Evolutionary conservation across 1,284 basidiomycete genomes (phyloP).

Genomic region (Mycosarcoma mackinlayi): DNA sequence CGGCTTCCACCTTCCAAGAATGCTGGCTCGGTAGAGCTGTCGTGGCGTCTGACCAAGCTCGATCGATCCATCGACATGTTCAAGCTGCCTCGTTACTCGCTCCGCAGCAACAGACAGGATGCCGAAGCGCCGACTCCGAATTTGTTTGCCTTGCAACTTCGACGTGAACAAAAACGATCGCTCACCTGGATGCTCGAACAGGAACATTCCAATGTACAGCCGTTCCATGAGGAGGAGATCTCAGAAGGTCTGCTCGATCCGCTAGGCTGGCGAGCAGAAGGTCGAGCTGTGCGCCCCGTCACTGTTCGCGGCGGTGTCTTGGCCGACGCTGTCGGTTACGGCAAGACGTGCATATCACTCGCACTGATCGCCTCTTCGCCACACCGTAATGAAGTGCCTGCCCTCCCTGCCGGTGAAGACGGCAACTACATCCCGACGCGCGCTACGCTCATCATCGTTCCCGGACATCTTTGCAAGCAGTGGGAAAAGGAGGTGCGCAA

Average conservation of each 20-base stretch:
- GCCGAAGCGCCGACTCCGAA: conserved; percentile 80
- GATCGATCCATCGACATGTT: conserved; percentile 73
- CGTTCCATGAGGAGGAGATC: conserved; percentile 92
- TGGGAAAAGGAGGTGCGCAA: conserved; percentile 88
- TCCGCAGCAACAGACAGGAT: conserved; percentile 83
- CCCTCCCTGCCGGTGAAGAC: conserved; percentile 74
- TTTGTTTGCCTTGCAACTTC: conserved; percentile 75
- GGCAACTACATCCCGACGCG: conserved; percentile 79
- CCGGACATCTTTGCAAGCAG: conserved; percentile 86
- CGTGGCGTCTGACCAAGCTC: conserved; percentile 84
- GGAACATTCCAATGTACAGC: conserved; percentile 72
- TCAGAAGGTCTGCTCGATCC: conserved; percentile 86
- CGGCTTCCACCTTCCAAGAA: conserved; percentile 75
- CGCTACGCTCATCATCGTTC: conserved; percentile 86
- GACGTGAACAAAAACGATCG: conserved; percentile 88
- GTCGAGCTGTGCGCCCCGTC: conserved; percentile 82
- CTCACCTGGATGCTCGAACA: conserved; percentile 91
- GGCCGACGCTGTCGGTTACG: conserved; percentile 95
- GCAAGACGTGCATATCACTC: conserved; percentile 93
- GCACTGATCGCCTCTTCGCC: conserved; percentile 72
- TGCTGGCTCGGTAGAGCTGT: conserved; percentile 69
- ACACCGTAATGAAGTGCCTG: conserved; percentile 22
- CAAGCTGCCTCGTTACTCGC: conserved; percentile 73
- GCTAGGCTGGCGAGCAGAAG: conserved; percentile 91
- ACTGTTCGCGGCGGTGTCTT: conserved; percentile 87